Evolutionary conservation across 2,329 filamentous ascomycete species (phyloP).

Genomic region (Cercospora sojina): DNA sequence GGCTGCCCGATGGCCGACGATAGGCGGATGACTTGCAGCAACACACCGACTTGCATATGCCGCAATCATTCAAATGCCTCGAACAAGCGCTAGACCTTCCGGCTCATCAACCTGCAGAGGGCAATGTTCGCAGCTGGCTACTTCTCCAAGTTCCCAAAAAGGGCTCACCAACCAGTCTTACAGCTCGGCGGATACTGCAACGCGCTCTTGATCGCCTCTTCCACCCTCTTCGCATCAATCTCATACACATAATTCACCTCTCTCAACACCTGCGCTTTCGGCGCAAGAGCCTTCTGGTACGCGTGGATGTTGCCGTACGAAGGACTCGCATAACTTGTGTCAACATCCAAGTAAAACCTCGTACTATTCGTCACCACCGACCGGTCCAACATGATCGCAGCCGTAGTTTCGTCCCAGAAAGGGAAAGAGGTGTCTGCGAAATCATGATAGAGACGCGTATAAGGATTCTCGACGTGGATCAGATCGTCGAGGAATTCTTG

Average conservation of each 20-base stretch:
- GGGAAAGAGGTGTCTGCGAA: conserved; percentile 45
- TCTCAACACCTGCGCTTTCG: conserved; percentile 36
- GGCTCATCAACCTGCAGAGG: neutral
- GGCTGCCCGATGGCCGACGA: conserved; percentile 11
- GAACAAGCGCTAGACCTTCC: neutral
- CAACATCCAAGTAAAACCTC: conserved; percentile 46
- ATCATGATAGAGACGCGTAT: conserved; percentile 42
- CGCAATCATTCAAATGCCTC: neutral
- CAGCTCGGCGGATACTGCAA: conserved; percentile 35
- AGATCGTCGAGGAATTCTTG: conserved; percentile 44
- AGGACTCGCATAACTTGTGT: conserved; percentile 43
- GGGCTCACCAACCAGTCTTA: conserved; percentile 5
- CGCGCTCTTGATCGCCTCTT: conserved; percentile 41
- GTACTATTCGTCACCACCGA: conserved; percentile 42
- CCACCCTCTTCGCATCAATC: conserved; percentile 41
- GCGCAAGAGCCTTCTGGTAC: conserved; percentile 44
- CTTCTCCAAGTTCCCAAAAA: neutral
- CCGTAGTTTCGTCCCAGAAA: conserved; percentile 51
- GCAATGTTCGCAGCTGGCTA: neutral
- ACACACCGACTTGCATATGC: neutral
- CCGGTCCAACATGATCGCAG: conserved; percentile 44
- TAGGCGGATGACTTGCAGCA: neutral
- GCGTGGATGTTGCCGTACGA: conserved; percentile 48
- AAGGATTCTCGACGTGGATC: conserved; percentile 41
- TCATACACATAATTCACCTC: conserved; percentile 45